These are phyloP conservation scores for Xylaria sp. DNA, from an alignment of 495 filamentous ascomycete species.

Conservation along the genomic window DNA sequence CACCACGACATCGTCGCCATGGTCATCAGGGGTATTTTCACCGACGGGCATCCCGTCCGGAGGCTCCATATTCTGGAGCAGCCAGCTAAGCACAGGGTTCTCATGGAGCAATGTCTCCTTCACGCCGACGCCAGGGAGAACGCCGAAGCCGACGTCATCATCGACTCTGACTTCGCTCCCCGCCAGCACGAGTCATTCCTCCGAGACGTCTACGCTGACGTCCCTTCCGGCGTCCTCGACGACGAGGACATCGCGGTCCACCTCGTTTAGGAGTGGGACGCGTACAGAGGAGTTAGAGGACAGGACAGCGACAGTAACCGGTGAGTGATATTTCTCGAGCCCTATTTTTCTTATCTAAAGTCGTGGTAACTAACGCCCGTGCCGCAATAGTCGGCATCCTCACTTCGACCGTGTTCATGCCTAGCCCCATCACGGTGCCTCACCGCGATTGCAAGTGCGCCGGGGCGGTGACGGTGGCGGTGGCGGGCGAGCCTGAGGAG, in stretches of 20 bases:
- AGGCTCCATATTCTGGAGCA: constrained; percentile 6
- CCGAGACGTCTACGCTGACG: constrained; percentile 21
- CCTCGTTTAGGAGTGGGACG: background rate
- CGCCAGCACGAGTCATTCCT: background rate
- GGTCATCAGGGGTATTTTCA: background rate
- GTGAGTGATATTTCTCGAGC: background rate
- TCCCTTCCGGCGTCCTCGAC: constrained; percentile 7
- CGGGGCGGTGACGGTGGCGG: background rate
- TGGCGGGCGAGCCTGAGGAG: background rate
- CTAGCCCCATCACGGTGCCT: constrained; percentile 23
- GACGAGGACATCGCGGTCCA: background rate
- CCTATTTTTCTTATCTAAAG: background rate
- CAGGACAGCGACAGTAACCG: constrained; percentile 16
- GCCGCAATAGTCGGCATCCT: constrained; percentile 1
- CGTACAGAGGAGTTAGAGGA: background rate
- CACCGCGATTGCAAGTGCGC: constrained; percentile 6
- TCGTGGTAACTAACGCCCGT: background rate
- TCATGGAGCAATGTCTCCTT: constrained; percentile 25
- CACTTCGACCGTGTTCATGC: constrained; percentile 26
- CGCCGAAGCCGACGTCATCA: background rate
- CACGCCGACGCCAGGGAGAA: constrained; percentile 21
- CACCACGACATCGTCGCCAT: background rate
- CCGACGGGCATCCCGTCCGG: constrained; percentile 1
- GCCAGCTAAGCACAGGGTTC: background rate
- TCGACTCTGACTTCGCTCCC: background rate